These are phyloP conservation scores for Puccinia horiana DNA, from an alignment of 1,284 basidiomycete species.

Conservation along the genomic window DNA sequence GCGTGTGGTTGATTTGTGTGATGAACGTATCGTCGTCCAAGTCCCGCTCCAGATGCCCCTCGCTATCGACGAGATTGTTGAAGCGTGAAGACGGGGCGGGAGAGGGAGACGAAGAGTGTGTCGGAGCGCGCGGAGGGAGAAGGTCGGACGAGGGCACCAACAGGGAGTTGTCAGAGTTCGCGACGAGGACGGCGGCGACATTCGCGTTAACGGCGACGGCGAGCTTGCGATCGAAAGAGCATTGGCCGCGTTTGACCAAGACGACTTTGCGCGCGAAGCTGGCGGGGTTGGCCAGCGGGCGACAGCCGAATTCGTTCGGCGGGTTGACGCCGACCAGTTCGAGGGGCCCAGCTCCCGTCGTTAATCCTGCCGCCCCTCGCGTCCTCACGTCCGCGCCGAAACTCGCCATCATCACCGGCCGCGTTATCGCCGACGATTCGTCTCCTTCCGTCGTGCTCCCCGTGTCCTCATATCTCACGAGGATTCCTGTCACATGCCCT, in stretches of 20 bases:
- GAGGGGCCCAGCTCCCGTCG: background rate
- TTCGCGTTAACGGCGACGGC: background rate
- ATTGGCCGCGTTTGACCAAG: conserved; percentile 24
- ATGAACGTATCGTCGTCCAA: too few relatives aligned
- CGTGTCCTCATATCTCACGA: background rate
- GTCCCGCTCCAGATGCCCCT: too few relatives aligned
- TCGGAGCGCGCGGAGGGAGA: background rate
- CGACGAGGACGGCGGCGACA: conserved; percentile 14
- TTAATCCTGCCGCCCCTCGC: background rate
- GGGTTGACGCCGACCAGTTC: background rate
- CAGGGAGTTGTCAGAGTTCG: conserved; percentile 18
- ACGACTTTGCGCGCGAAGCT: background rate
- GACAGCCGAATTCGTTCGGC: conserved; percentile 29
- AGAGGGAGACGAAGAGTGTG: too few relatives aligned
- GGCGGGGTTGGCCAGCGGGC: background rate
- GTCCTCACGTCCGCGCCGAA: conserved; percentile 38
- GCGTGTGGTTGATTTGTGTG: too few relatives aligned
- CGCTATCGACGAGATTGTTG: too few relatives aligned
- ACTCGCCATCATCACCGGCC: conserved; percentile 36
- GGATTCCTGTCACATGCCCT: conserved; percentile 36
- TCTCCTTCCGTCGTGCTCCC: background rate
- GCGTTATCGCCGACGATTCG: background rate
- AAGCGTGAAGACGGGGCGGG: too few relatives aligned
- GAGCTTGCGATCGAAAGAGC: conserved; percentile 37
- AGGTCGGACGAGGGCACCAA: conserved; percentile 33